These are phyloP conservation scores for Zalaria obscura DNA, from an alignment of 2,329 filamentous ascomycete species.

Conservation along the genomic window DNA sequence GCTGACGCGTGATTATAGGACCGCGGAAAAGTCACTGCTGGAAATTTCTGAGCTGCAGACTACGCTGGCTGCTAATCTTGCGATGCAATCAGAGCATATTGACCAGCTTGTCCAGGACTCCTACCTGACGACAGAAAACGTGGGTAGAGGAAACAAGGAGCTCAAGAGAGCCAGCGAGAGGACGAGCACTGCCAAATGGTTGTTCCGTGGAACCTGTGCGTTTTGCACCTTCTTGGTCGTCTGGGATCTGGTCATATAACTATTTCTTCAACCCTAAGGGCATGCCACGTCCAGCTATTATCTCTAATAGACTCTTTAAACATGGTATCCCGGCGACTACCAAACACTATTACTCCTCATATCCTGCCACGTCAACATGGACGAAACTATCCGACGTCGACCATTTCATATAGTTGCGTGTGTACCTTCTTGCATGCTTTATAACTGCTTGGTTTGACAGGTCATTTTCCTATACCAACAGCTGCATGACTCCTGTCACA, in stretches of 20 bases:
- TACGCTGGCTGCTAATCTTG: constrained; percentile 72
- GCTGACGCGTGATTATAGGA: constrained; percentile 36
- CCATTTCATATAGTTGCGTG: too few species aligned
- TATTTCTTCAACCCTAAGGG: not conserved
- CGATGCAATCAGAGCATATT: constrained; percentile 76
- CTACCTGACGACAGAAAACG: constrained; percentile 66
- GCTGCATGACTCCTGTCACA: too few species aligned
- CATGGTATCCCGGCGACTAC: too few species aligned
- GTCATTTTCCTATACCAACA: too few species aligned
- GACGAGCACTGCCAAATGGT: constrained; percentile 32
- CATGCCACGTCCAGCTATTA: too few species aligned
- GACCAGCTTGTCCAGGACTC: constrained; percentile 79
- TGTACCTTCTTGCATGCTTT: too few species aligned
- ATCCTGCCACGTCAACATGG: too few species aligned
- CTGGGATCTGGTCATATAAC: constrained; percentile 35
- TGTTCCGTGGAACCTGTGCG: constrained; percentile 32
- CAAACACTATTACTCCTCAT: too few species aligned
- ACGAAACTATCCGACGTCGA: too few species aligned
- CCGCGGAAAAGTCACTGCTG: constrained; percentile 75
- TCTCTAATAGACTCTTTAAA: too few species aligned
- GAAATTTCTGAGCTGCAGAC: constrained; percentile 91
- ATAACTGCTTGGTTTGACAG: too few species aligned
- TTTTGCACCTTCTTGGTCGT: constrained; percentile 32
- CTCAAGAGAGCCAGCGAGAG: constrained; percentile 62
- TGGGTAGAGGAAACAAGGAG: constrained; percentile 80